phyloP scores from a whole-genome alignment of 257 asterid genomes.

The Ocimum tenuiflorum region DNA sequence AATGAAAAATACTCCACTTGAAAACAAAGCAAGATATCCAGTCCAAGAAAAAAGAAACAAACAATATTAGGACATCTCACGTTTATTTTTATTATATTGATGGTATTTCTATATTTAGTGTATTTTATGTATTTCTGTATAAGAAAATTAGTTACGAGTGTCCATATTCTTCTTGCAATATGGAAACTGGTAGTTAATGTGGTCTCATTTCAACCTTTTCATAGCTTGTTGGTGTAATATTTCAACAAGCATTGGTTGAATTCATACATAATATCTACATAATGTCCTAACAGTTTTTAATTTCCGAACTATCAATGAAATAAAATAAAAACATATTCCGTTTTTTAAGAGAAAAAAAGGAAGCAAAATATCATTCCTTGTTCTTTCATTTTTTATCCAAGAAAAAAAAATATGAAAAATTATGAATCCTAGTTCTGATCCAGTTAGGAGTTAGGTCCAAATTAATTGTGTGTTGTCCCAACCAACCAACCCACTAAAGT shows the following conservation, averaged over 20 bases:
- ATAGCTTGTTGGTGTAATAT: neutral
- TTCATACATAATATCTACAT: neutral
- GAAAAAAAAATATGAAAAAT: neutral
- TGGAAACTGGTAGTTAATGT: neutral
- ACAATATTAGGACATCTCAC: neutral
- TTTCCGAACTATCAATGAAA: neutral
- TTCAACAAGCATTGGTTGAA: neutral
- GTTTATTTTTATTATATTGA: neutral
- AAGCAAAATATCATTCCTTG: neutral
- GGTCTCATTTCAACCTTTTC: neutral
- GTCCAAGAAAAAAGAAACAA: too few species aligned
- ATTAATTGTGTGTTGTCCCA: too few species aligned
- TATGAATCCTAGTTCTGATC: too few species aligned
- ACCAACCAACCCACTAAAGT: too few species aligned
- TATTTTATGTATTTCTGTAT: neutral
- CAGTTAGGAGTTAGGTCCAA: too few species aligned
- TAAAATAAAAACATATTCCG: too few species aligned
- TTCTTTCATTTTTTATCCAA: neutral
- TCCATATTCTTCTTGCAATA: too few species aligned
- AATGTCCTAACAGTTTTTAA: neutral
- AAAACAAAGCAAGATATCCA: slow-evolving; percentile 6
- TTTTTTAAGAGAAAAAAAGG: neutral
- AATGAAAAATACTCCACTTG: slow-evolving; percentile 23
- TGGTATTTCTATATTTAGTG: neutral
- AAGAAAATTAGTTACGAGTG: neutral